Base-by-base conservation (phyloP, 192 early-diverging fungal genomes). In the Gamsiella multidivaricata region DNA sequence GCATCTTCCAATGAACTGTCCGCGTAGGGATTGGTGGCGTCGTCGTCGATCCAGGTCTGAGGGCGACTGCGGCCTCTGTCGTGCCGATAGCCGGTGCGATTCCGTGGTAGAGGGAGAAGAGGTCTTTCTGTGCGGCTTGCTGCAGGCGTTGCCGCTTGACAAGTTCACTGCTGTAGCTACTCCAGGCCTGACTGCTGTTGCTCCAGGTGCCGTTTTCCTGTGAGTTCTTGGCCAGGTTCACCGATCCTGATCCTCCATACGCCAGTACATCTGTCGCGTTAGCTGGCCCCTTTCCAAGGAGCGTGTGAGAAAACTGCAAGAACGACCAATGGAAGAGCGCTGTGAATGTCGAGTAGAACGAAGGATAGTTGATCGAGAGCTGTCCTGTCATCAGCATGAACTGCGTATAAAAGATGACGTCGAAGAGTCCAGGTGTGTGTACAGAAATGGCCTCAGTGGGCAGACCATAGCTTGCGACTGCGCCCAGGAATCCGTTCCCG, bases 391-490 rank as follows among this genome's bases (percentile, higher is more conserved):
- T 68, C 20, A 86, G 46, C 50, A 84, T 81, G 54, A 86, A 86
- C 69, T 86, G 85, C 2, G 82, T 72, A 25, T 86, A 86, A 51
- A 70, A 79, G 2, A 86, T 25, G 31, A 86, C 50, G 66, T 86
- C 85, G 37, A 86, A 86, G 43, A 86, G 81, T 11, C 85, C 83
- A 10, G 85, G 85, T 4, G 85, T 82, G 41, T 86, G 83, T 11
- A 86, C 68, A 1, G 65, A 57, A 11, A 84, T 54, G 9, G 69
- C 45, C 15, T 80, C 69, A 12, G 57, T 66, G 1, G 68, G 42
- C 3, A 69, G 36, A n/a, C 69, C 69, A 46, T 80, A 80, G 22
- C 61, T 61, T 45, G 78, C 69, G 3, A 50, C 59, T 18, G 67
- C 63, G n/a, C 78, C 74, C 23, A 78, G 28, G 15, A 78, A 58